phyloP scores from a whole-genome alignment of 1,139 yeast species.

The Candida dubliniensis region DNA sequence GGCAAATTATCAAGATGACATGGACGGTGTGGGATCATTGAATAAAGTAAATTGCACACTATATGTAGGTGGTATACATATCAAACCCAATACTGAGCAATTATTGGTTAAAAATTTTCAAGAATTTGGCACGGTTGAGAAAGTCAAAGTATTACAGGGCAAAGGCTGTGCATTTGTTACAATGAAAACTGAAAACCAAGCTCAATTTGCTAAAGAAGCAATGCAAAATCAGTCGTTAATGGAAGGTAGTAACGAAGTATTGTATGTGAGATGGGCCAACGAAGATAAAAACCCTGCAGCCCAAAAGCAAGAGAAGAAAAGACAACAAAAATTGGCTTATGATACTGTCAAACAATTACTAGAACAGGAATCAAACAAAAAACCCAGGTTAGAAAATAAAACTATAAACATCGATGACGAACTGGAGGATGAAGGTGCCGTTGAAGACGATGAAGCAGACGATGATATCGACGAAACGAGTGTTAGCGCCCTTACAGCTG shows the following conservation, averaged over 20 bases:
- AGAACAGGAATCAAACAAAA: slow-evolving; percentile 10
- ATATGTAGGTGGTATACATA: slow-evolving; percentile 68
- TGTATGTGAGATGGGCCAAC: slow-evolving; percentile 84
- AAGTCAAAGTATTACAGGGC: slow-evolving; percentile 57
- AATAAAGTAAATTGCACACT: slow-evolving; percentile 67
- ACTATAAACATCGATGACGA: slow-evolving; percentile 15
- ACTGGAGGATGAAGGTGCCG: slow-evolving; percentile 13
- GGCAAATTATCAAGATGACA: slow-evolving; percentile 81
- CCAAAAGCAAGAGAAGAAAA: slow-evolving; percentile 47
- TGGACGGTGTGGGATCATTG: slow-evolving; percentile 94
- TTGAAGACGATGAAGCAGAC: slow-evolving; percentile 4
- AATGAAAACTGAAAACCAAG: slow-evolving; percentile 64
- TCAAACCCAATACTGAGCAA: slow-evolving; percentile 29
- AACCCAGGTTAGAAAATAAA: slow-evolving; percentile 10
- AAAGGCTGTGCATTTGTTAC: slow-evolving; percentile 82
- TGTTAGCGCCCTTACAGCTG: not conserved
- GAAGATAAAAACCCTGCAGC: slow-evolving; percentile 84
- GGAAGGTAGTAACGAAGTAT: slow-evolving; percentile 52
- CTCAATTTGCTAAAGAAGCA: slow-evolving; percentile 94
- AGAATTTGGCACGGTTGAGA: slow-evolving; percentile 78
- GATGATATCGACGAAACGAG: slow-evolving; percentile 3
- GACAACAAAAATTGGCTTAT: slow-evolving; percentile 35
- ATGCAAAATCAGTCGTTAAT: slow-evolving; percentile 77
- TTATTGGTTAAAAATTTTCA: slow-evolving; percentile 51
- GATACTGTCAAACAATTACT: slow-evolving; percentile 35